These are phyloP conservation scores for Hymenoscyphus albidus DNA, from an alignment of 2,329 filamentous ascomycete species.

Conservation along the genomic window DNA sequence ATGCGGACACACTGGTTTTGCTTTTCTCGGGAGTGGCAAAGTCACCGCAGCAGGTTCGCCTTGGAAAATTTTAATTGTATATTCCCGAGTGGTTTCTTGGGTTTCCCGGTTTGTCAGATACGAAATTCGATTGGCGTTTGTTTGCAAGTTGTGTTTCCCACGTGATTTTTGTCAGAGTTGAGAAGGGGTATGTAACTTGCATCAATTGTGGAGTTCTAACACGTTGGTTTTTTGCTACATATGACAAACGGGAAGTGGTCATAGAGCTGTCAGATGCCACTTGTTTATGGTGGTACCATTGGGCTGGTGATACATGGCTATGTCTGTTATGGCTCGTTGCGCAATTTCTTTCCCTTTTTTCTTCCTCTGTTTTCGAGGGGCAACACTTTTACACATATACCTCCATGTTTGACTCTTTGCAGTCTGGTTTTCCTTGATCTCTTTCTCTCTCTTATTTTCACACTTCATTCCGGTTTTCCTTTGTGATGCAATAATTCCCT, in stretches of 20 bases:
- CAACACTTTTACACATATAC: neutral
- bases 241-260: constrained; percentile 23
- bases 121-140: constrained; percentile 25
- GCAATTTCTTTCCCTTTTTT: neutral
- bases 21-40: constrained; percentile 21
- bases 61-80: constrained; percentile 20
- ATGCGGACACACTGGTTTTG: constrained; percentile 19
- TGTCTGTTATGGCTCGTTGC: neutral
- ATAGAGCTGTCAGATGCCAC: constrained; percentile 19
- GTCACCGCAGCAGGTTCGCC: constrained; percentile 18
- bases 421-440: neutral
- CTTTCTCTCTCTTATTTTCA: neutral
- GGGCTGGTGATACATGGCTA: constrained; percentile 4
- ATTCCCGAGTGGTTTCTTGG: constrained; percentile 21
- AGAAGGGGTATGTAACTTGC: constrained; percentile 11
- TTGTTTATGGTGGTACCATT: neutral
- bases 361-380: neutral
- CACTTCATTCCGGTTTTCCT: neutral
- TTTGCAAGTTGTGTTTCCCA: constrained; percentile 17
- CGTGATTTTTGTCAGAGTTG: constrained; percentile 17
- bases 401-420: constrained; percentile 3
- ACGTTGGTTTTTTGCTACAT: constrained; percentile 21
- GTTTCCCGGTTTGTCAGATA: constrained; percentile 20
- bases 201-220: constrained; percentile 15
- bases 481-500: neutral